phyloP scores from a whole-genome alignment of 2,329 filamentous ascomycete species.

The Beauveria rudraprayagi region DNA sequence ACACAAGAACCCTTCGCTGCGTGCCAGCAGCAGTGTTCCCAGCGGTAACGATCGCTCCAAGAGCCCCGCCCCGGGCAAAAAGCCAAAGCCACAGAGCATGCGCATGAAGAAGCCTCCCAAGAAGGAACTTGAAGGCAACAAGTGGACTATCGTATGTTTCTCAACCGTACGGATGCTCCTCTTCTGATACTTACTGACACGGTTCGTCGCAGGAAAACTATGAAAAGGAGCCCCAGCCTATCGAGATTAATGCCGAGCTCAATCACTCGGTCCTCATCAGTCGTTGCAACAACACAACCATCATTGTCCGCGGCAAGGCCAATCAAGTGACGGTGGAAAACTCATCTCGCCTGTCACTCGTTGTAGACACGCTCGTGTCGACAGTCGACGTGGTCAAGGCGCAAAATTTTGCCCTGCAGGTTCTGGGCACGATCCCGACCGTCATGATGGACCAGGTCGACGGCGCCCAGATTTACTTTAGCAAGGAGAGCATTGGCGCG shows the following conservation, averaged over 20 bases:
- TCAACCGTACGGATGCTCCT: not conserved
- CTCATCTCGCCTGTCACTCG: slow-evolving; percentile 71
- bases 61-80: slow-evolving; percentile 81
- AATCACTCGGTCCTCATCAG: slow-evolving; percentile 88
- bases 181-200: slow-evolving; percentile 12
- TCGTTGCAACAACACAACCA: slow-evolving; percentile 81
- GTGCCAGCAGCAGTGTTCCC: slow-evolving; percentile 63
- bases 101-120: slow-evolving; percentile 72
- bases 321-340: slow-evolving; percentile 98
- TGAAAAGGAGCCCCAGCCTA: slow-evolving; percentile 62
- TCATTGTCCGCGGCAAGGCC: slow-evolving; percentile 85
- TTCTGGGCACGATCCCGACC: slow-evolving; percentile 77
- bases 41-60: slow-evolving; percentile 56
- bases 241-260: slow-evolving; percentile 75
- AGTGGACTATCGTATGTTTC: slow-evolving; percentile 72
- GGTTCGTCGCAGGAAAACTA: slow-evolving; percentile 65
- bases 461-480: slow-evolving; percentile 78
- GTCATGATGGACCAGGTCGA: slow-evolving; percentile 91
- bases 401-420: slow-evolving; percentile 87
- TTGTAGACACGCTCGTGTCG: slow-evolving; percentile 83
- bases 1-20: slow-evolving; percentile 89
- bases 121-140: slow-evolving; percentile 77
- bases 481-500: slow-evolving; percentile 66
- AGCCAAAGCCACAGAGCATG: slow-evolving; percentile 80
- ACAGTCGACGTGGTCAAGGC: slow-evolving; percentile 94